Conservation (phyloP, 352 stramenopile genomes). For the Phytophthora quininea region DNA sequence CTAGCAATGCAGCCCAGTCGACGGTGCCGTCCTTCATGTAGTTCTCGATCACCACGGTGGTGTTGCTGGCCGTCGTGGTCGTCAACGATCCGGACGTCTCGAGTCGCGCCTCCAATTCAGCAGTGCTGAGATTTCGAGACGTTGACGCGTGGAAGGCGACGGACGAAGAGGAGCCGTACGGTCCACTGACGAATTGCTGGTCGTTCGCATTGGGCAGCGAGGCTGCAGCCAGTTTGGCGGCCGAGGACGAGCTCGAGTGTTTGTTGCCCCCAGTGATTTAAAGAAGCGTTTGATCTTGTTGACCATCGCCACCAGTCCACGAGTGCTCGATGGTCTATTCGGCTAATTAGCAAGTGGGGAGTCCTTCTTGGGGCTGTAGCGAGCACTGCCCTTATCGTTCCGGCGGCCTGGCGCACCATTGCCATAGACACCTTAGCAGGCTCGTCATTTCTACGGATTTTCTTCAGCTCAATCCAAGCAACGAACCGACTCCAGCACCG, state of each 20-base stretch:
- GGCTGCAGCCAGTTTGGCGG: slow-evolving; percentile 2
- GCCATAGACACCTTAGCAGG: background rate
- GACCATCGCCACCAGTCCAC: slow-evolving; percentile 32
- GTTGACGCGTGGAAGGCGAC: slow-evolving; percentile 42
- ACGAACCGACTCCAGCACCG: background rate
- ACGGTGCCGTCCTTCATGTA: slow-evolving; percentile 25
- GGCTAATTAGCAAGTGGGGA: slow-evolving; percentile 23
- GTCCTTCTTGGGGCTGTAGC: too few relatives aligned
- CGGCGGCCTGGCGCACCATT: too few relatives aligned
- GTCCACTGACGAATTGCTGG: slow-evolving; percentile 33
- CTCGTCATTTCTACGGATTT: background rate
- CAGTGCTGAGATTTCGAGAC: slow-evolving; percentile 30
- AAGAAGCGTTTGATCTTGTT: slow-evolving; percentile 64
- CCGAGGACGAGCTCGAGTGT: slow-evolving; percentile 27
- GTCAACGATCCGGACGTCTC: slow-evolving; percentile 39
- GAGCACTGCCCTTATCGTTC: too few relatives aligned
- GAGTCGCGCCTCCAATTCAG: slow-evolving; percentile 32
- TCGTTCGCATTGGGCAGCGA: slow-evolving; percentile 16
- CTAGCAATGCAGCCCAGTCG: slow-evolving; percentile 43
- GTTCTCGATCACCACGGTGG: slow-evolving; percentile 10
- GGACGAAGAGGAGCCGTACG: slow-evolving; percentile 43
- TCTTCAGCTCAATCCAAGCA: background rate
- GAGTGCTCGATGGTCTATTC: slow-evolving; percentile 3
- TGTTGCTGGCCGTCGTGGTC: slow-evolving; percentile 10
- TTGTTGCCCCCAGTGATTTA: slow-evolving; percentile 48